Evolutionary conservation across 495 filamentous ascomycete genomes (phyloP), one percentile per base, ranked within the genome.

Genomic region (Hypoxylon trugodes): DNA sequence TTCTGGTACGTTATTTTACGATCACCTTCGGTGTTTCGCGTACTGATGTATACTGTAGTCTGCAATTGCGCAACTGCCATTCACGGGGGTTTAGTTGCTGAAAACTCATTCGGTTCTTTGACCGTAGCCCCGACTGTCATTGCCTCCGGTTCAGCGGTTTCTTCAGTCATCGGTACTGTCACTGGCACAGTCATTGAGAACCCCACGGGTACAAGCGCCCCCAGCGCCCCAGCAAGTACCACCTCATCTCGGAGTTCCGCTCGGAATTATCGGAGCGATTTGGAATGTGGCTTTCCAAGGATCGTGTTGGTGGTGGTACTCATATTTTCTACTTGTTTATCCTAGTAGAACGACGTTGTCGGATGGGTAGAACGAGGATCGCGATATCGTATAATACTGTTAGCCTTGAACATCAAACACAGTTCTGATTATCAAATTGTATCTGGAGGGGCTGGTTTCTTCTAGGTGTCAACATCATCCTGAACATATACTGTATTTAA

Each of bases 1-100:
- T 25, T 25, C 47, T 19, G 59, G 68, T 71, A 4, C 54, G 68
- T 52, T 18, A 16, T 30, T 18, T 9, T 12, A n/a, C 6, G 43
- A 5, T 6, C 13, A 32, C n/a, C 13, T 8, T 32, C 15, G 13
- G n/a, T 19, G 25, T 10, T 25, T 10, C 10, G 28, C 30, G n/a
- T 3, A 18, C n/a, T 41, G n/a, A 58, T n/a, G 10, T 25, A n/a
- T 49, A 15, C n/a, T 16, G 3, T 28, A 51, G 56, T 59, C 28
- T 59, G 56, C 33, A 42, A 51, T 10, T 59, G 56, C 9, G 55
- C 55, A 19, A 50, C 42, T 12, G 54, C 16, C 9, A 9, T 48
- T 7, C 43, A 32, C 1, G 43, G 12, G 21, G 36, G 19, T 28
- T 9, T 50, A 8, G 18, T 28, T n/a, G 9, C 26, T 18, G 25